These are phyloP conservation scores for Colletotrichum graminicola DNA, from an alignment of 2,329 filamentous ascomycete genomes.

Conservation along the genomic window DNA sequence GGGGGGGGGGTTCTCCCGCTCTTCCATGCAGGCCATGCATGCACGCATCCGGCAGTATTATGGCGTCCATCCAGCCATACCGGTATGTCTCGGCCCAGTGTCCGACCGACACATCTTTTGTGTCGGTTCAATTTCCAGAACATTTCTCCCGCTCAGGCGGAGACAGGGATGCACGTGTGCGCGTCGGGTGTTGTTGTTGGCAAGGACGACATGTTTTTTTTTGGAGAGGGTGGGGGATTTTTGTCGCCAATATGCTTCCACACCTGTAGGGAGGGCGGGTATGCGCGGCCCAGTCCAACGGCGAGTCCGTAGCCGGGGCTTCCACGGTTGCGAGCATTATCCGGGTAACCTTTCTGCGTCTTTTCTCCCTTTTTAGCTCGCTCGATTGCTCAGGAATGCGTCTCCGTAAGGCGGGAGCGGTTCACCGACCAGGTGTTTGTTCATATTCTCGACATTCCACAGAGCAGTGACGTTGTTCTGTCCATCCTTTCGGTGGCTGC, in stretches of 20 bases:
- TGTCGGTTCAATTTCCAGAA: constrained; percentile 12
- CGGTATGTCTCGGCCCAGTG: background rate
- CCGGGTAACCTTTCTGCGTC: background rate
- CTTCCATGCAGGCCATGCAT: constrained; percentile 14
- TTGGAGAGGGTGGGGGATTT: too few relatives aligned
- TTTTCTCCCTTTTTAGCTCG: background rate
- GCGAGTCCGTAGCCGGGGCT: constrained; percentile 32
- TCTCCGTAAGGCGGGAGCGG: too few relatives aligned
- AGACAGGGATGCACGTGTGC: background rate
- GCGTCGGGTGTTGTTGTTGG: background rate
- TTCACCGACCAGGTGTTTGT: background rate
- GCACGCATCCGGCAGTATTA: background rate
- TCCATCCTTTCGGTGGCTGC: background rate
- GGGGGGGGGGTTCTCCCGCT: background rate
- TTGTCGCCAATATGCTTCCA: background rate
- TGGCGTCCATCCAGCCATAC: background rate
- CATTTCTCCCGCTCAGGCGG: constrained; percentile 9
- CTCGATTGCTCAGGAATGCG: background rate
- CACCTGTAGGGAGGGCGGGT: background rate
- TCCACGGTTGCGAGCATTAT: constrained; percentile 2
- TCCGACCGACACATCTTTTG: background rate
- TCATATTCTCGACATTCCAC: background rate
- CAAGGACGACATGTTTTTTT: background rate
- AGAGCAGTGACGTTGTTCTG: background rate
- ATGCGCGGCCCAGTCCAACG: constrained; percentile 18